phyloP scores from a whole-genome alignment of 2,329 filamentous ascomycete genomes.

The Penicillium sp. region DNA sequence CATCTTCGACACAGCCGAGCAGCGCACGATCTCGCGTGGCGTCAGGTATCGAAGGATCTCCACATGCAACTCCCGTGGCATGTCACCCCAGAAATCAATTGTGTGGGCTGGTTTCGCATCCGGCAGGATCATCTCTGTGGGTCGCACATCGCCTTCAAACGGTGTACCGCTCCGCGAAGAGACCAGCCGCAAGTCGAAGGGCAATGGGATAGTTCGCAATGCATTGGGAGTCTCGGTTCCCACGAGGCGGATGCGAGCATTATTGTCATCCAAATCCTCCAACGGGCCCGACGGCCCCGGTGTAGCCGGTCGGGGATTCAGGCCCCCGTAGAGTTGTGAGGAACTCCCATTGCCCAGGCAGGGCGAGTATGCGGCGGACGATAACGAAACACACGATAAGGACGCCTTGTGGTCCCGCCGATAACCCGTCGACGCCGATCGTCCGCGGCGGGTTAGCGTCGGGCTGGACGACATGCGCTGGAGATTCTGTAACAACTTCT shows the following conservation, averaged over 20 bases:
- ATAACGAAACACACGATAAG: slow-evolving; percentile 69
- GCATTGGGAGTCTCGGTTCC: slow-evolving; percentile 54
- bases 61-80: slow-evolving; percentile 84
- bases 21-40: slow-evolving; percentile 80
- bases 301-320: slow-evolving; percentile 63
- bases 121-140: slow-evolving; percentile 24
- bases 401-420: slow-evolving; percentile 67
- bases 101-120: slow-evolving; percentile 44
- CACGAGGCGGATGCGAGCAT: slow-evolving; percentile 62
- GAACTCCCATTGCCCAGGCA: slow-evolving; percentile 62
- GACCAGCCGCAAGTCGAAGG: slow-evolving; percentile 63
- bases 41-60: slow-evolving; percentile 76
- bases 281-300: slow-evolving; percentile 52
- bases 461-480: slow-evolving; percentile 83
- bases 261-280: slow-evolving; percentile 58
- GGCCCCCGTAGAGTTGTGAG: slow-evolving; percentile 62
- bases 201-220: slow-evolving; percentile 64
- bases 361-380: slow-evolving; percentile 58
- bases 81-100: slow-evolving; percentile 76
- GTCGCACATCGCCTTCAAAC: slow-evolving; percentile 26
- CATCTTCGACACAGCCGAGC: slow-evolving; percentile 75
- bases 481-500: slow-evolving; percentile 73
- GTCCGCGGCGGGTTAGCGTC: slow-evolving; percentile 68
- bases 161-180: slow-evolving; percentile 33
- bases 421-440: slow-evolving; percentile 68